Base-by-base conservation (phyloP, 2,329 filamentous ascomycete genomes). In the Ophiostoma novo-ulmi region DNA sequence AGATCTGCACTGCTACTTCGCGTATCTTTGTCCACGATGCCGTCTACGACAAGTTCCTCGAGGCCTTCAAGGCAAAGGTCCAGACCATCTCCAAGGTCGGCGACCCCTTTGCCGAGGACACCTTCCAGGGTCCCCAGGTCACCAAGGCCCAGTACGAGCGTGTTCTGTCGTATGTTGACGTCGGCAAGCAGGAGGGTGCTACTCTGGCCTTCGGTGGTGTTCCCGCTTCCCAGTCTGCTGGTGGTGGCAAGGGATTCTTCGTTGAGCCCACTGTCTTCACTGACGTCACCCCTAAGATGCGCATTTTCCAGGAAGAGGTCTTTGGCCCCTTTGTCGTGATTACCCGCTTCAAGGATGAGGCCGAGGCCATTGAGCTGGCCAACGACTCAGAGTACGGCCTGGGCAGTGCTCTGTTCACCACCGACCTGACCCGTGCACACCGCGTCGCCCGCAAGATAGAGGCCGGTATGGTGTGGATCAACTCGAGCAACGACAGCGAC, bases 1-100 rank as follows among this genome's bases (percentile, higher is more conserved):
- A 93, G 78, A 88, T 92, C 67, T 93, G 90, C 81, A 91, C 89
- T 44, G 91, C 91, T 74, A 89, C 89, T 6, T 91, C 89, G 0
- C 82, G 90, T 2, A 88, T 92, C 10, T 91, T 91, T 77, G 85
- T 92, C 4, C 89, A 89, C 1, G 80, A 82, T 66, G 76, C 78
- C 48, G 84, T 90, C 78, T 88, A 90, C 74, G 75, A 82, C 26
- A 81, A 80, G 10, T 92, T 92, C 75, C 85, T 91, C 71, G 80
- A 81, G 71, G 79, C 80, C 0, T 82, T 91, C 38, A 81, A 82
- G 73, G 82, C 81, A 78, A 77, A 82, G 67, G 66, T 72, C 22
- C 41, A 39, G 26, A 10, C 58, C 26, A 71, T 72, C 69, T 76
- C 89, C 70, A 84, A 85, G 13, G 78, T 88, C 0, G 90, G 90